Evolutionary conservation across 352 stramenopile species (phyloP).

Genomic region (Stephanocyclus meneghinianus): DNA sequence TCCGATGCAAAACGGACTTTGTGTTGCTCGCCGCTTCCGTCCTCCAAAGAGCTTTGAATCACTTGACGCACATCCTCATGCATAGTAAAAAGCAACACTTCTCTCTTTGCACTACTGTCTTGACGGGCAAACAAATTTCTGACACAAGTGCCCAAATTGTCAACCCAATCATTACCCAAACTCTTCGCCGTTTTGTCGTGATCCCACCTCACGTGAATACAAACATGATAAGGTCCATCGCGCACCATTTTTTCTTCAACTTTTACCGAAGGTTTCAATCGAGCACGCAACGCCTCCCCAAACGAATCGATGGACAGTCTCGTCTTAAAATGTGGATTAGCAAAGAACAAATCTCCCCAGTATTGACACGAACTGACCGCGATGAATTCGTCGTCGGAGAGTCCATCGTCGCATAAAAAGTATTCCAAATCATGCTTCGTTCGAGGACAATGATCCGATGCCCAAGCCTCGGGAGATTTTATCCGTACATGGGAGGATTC

Average conservation of each 20-base stretch:
- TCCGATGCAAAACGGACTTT: conserved; percentile 12
- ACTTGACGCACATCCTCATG: conserved; percentile 10
- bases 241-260: conserved; percentile 18
- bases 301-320: not conserved
- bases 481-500: not conserved
- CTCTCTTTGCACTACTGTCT: not conserved
- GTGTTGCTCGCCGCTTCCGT: not conserved
- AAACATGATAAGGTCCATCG: conserved; percentile 18
- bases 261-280: conserved; percentile 4
- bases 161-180: conserved; percentile 8
- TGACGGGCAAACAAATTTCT: conserved; percentile 6
- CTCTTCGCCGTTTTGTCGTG: not conserved
- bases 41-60: conserved; percentile 5
- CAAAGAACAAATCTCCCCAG: conserved; percentile 14
- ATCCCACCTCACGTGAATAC: conserved; percentile 13
- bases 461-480: conserved; percentile 6
- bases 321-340: conserved; percentile 15
- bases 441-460: not conserved
- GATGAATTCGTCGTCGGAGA: conserved; percentile 7
- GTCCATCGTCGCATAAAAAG: conserved; percentile 16
- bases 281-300: not conserved
- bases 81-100: conserved; percentile 22
- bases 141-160: conserved; percentile 10
- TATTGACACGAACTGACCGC: conserved; percentile 12
- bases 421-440: not conserved